Evolutionary conservation across 805 yeast genomes (phyloP), one percentile per base, ranked within the genome.

Genomic region (Naumovozyma castellii): DNA sequence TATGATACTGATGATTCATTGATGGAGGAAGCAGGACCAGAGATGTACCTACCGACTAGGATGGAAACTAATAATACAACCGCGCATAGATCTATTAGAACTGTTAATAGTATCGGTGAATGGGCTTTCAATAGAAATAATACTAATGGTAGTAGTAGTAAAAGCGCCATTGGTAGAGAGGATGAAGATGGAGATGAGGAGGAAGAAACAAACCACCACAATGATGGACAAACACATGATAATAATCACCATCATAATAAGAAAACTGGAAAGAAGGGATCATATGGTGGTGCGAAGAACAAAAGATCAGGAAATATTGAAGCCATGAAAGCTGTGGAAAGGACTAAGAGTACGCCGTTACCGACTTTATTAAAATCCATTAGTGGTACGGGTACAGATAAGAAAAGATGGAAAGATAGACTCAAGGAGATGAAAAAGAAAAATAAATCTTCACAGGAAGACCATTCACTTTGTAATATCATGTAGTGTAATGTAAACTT

Each of bases 81-180:
- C 2, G 59, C 59, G 3, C 58, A 56, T 40, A 46, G 59, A 38
- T 58, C 63, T 1, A 48, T 56, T 34, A 43, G 54, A 28, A 57
- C 61, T 0, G 46, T 49, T 4, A 54, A 51, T 38, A 58, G 61
- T 47, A 50, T 49, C 30, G 60, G 59, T n/a, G 61, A 55, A 19
- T 56, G 57, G 59, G 53, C 49, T 3, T 45, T 47, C 32, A 39
- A 39, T 29, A 42, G 40, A 28, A 44, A 38, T 29, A 46, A 38
- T 22, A 39, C 39, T 32, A 38, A 37, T 37, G 49, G 49, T n/a
- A 43, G 48, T 32, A 33, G 37, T 20, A 29, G n/a, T 14, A 48
- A 48, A 32, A 42, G 51, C 13, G 42, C 43, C 14, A 12, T 22
- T 12, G 40, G 29, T 25, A 19, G 35, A 34, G 34, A 35, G 19